phyloP scores from a whole-genome alignment of 2,329 filamentous ascomycete species.

The Aspergillus calidoustus region DNA sequence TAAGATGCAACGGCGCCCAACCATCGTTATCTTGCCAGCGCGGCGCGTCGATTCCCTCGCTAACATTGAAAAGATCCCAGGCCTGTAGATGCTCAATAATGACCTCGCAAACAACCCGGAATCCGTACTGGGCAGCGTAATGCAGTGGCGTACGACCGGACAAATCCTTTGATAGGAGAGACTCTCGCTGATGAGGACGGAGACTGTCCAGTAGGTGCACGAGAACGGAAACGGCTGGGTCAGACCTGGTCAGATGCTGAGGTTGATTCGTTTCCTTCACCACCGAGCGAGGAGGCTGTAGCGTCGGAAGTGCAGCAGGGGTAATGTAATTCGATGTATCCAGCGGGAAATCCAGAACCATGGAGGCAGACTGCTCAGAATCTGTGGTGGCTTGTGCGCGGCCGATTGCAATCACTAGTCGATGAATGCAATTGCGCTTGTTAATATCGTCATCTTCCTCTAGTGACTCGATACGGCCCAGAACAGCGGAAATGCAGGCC shows the following conservation, averaged over 20 bases:
- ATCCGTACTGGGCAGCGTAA: slow-evolving; percentile 93
- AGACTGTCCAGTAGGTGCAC: slow-evolving; percentile 69
- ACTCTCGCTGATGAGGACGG: slow-evolving; percentile 66
- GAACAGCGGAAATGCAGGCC: slow-evolving; percentile 70
- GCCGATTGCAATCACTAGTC: slow-evolving; percentile 89
- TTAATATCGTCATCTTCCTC: slow-evolving; percentile 93
- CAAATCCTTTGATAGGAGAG: slow-evolving; percentile 71
- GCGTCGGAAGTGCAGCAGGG: slow-evolving; percentile 71
- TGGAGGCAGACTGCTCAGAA: slow-evolving; percentile 57
- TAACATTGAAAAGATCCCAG: slow-evolving; percentile 85
- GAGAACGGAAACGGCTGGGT: slow-evolving; percentile 74
- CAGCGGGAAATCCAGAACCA: slow-evolving; percentile 53
- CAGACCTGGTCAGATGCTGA: slow-evolving; percentile 67
- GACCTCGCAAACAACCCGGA: slow-evolving; percentile 85
- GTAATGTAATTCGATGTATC: slow-evolving; percentile 76
- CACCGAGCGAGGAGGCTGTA: slow-evolving; percentile 65
- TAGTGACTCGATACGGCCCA: slow-evolving; percentile 71
- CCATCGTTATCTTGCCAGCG: slow-evolving; percentile 94
- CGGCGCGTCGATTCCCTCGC: slow-evolving; percentile 81
- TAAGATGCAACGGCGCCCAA: slow-evolving; percentile 86
- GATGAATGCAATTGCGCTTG: slow-evolving; percentile 88
- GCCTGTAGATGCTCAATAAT: slow-evolving; percentile 87
- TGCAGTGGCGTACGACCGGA: slow-evolving; percentile 86
- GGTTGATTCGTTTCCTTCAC: slow-evolving; percentile 67
- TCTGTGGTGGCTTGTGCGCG: slow-evolving; percentile 66